Evolutionary conservation across 2,329 filamentous ascomycete species (phyloP).

Genomic region (Plenodomus biglobosus): DNA sequence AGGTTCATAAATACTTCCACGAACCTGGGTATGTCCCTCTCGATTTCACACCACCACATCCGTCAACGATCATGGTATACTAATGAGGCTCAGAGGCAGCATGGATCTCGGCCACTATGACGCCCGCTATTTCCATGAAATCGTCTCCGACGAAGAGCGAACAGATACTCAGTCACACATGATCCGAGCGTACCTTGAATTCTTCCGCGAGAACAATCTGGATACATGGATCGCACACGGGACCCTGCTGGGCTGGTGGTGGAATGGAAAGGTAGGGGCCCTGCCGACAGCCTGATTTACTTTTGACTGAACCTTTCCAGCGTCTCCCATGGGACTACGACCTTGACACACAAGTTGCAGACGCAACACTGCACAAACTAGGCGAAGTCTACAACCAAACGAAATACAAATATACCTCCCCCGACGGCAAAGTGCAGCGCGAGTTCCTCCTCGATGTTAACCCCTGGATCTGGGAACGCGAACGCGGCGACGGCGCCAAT

Average conservation of each 20-base stretch:
- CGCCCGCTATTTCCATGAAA: slow-evolving; percentile 65
- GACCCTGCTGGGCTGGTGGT: slow-evolving; percentile 85
- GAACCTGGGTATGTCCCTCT: slow-evolving; percentile 39
- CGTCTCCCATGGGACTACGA: slow-evolving; percentile 86
- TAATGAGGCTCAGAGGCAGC: not conserved
- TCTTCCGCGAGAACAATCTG: slow-evolving; percentile 63
- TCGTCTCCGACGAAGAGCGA: slow-evolving; percentile 67
- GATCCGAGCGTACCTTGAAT: slow-evolving; percentile 71
- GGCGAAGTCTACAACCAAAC: slow-evolving; percentile 70
- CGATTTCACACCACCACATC: not conserved
- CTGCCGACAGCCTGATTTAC: not conserved
- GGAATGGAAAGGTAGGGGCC: slow-evolving; percentile 65
- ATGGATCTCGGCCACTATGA: slow-evolving; percentile 69
- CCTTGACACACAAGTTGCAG: slow-evolving; percentile 76
- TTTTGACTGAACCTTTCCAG: slow-evolving; percentile 43
- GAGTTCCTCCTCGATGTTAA: slow-evolving; percentile 77
- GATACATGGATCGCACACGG: slow-evolving; percentile 89
- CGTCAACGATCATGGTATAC: not conserved
- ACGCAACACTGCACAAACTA: slow-evolving; percentile 65
- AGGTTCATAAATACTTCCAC: slow-evolving; percentile 43
- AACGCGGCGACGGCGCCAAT: slow-evolving; percentile 68
- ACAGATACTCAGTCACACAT: slow-evolving; percentile 68
- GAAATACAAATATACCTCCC: slow-evolving; percentile 49
- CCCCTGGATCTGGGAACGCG: slow-evolving; percentile 64
- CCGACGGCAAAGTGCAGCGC: slow-evolving; percentile 46